Percentiles rank a stretch among this genome's conserved stretches.
phyloP scores from a whole-genome alignment of 2,329 filamentous ascomycete genomes.

The Arthroderma uncinatum region DNA sequence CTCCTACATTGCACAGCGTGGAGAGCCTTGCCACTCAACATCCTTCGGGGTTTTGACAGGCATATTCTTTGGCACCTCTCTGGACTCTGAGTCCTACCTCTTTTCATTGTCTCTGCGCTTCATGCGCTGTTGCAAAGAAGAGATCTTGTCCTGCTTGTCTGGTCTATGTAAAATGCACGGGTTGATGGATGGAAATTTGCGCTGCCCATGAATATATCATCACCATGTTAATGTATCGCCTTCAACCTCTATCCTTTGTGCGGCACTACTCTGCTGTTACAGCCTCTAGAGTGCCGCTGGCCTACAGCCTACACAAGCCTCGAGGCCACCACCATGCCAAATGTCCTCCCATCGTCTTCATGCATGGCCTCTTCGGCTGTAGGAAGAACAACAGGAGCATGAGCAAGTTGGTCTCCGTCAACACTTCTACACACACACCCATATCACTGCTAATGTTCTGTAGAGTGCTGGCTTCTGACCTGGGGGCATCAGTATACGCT shows the following conservation, averaged over 20 bases:
- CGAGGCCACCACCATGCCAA: not conserved
- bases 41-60: constrained; percentile 40
- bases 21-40: constrained; percentile 40
- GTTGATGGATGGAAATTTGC: too few relatives aligned
- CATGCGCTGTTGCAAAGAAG: constrained; percentile 29
- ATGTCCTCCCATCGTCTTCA: constrained; percentile 5
- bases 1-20: constrained; percentile 50
- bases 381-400: constrained; percentile 9
- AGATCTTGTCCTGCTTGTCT: constrained; percentile 11
- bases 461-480: constrained; percentile 5
- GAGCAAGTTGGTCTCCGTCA: constrained; percentile 4
- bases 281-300: not conserved
- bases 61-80: constrained; percentile 41
- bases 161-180: too few relatives aligned
- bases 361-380: constrained; percentile 9
- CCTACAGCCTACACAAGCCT: constrained; percentile 5
- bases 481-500: constrained; percentile 4
- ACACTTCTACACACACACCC: not conserved
- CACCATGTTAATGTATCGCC: not conserved
- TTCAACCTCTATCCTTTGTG: not conserved
- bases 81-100: constrained; percentile 20
- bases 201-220: not conserved
- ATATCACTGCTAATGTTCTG: not conserved
- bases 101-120: constrained; percentile 35
- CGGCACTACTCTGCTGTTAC: not conserved